Conservation (phyloP, 2,329 filamentous ascomycete species). For the Xylaria digitata region DNA sequence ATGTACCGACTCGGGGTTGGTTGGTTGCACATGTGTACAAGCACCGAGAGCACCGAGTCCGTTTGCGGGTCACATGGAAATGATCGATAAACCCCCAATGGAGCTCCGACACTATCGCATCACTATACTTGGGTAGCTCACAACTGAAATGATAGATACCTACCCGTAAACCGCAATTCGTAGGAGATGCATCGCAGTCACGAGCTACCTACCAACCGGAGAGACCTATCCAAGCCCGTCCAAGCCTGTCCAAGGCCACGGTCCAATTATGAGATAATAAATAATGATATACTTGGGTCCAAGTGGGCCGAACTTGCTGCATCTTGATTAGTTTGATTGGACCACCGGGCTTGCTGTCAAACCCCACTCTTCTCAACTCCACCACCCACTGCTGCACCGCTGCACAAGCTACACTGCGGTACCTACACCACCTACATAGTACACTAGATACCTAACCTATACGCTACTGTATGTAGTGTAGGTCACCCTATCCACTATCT, state of each 20-base stretch:
- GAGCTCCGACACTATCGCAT: neutral
- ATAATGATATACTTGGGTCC: neutral
- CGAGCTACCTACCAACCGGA: neutral
- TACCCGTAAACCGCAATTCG: neutral
- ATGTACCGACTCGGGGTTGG: too few relatives aligned
- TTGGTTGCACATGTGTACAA: neutral
- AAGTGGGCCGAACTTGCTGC: slow-evolving; percentile 11
- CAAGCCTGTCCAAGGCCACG: neutral
- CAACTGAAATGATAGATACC: neutral
- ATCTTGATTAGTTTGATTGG: slow-evolving; percentile 21
- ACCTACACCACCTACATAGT: too few relatives aligned
- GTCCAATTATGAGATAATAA: slow-evolving; percentile 17
- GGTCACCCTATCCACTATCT: slow-evolving; percentile 3
- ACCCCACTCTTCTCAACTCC: slow-evolving; percentile 12
- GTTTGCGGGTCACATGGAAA: slow-evolving; percentile 12
- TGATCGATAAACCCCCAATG: slow-evolving; percentile 10
- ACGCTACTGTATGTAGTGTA: slow-evolving; percentile 4
- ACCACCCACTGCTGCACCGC: neutral
- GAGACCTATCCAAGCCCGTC: neutral
- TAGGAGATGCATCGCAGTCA: slow-evolving; percentile 6
- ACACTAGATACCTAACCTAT: too few relatives aligned
- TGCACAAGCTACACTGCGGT: neutral
- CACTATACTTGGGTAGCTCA: neutral
- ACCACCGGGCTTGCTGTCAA: neutral
- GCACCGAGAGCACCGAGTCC: neutral